Evolutionary conservation across 148 eudicot species (phyloP), one percentile per base, ranked within the genome.

Genomic region (Chenopodium quinoa): DNA sequence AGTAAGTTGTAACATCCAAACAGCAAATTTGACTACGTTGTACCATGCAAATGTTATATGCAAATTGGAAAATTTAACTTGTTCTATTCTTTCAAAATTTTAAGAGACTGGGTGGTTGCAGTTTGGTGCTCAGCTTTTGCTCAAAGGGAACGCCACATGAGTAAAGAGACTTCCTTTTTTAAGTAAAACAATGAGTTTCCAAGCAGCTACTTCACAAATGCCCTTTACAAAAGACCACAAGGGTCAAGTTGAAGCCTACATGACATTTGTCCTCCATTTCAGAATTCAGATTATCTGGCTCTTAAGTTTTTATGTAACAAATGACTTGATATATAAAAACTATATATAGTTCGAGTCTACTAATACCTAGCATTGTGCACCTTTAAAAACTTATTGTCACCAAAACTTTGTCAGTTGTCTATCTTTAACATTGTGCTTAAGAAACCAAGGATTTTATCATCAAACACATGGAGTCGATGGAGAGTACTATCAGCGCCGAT

Each of bases 181-280:
- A 56, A 16, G 25, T 44, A 56, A 34, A 27, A 9, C 40, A 56
- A 8, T 27, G 4, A 29, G 66, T 9, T 54, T 25, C 17, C 37
- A 29, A 67, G 17, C 71, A 71, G 75, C 54, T 71, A 71, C 14
- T 40, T 44, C 62, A 66, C 80, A 46, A 16, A 58, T 60, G 20
- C n/a, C n/a, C 65, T 13, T 17, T 34, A 20, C 68, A 34, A 37
- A 56, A 65, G 78, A 46, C 32, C 22, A 73, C 12, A 73, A 20
- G 47, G 47, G 23, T 20, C 25, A 75, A 75, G 25, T 32, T 54
- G 47, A 60, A 54, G 46, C 47, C 10, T 52, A 58, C 16, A 31
- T 4, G 31, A 32, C 73, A 78, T 0, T 47, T 29, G 37, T 11
- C 80, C 56, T 78, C 34, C 80, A 37, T 14, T 64, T 40, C 54